phyloP scores from a whole-genome alignment of 805 yeast species.

The Lachancea meyersii region DNA sequence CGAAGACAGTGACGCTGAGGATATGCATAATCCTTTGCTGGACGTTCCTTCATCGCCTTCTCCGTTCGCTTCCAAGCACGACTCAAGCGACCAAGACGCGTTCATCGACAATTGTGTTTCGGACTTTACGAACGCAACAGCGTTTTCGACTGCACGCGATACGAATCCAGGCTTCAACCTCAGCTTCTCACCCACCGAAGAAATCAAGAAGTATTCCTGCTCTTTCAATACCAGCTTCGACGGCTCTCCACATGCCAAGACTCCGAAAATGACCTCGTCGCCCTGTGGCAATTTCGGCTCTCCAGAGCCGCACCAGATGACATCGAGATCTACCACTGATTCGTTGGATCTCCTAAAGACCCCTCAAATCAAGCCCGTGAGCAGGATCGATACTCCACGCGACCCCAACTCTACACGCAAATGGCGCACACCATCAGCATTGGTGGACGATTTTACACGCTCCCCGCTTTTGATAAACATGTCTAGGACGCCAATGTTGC shows the following conservation, averaged over 20 bases:
- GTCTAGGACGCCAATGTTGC: slow-evolving; percentile 4
- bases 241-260: slow-evolving; percentile 21
- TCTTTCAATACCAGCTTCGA: slow-evolving; percentile 33
- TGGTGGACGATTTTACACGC: slow-evolving; percentile 30
- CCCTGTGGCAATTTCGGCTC: slow-evolving; percentile 4
- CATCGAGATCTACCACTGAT: neutral
- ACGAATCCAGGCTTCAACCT: no score
- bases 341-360: slow-evolving; percentile 6
- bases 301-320: slow-evolving; percentile 1
- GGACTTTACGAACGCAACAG: neutral
- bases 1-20: slow-evolving; percentile 2
- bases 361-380: slow-evolving; percentile 3
- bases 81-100: slow-evolving; percentile 3
- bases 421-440: slow-evolving; percentile 33
- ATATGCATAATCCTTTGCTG: neutral
- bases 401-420: slow-evolving; percentile 21
- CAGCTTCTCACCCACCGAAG: slow-evolving; percentile 1
- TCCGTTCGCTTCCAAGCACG: slow-evolving; percentile 1
- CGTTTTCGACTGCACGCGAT: no score
- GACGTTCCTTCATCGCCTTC: slow-evolving; percentile 6
- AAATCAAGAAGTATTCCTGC: slow-evolving; percentile 25
- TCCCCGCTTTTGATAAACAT: slow-evolving; percentile 22
- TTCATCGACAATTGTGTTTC: neutral
- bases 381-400: slow-evolving; percentile 13
- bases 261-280: slow-evolving; percentile 1